These are phyloP conservation scores for Athelia psychrophila DNA, from an alignment of 1,284 basidiomycete species.

Conservation along the genomic window DNA sequence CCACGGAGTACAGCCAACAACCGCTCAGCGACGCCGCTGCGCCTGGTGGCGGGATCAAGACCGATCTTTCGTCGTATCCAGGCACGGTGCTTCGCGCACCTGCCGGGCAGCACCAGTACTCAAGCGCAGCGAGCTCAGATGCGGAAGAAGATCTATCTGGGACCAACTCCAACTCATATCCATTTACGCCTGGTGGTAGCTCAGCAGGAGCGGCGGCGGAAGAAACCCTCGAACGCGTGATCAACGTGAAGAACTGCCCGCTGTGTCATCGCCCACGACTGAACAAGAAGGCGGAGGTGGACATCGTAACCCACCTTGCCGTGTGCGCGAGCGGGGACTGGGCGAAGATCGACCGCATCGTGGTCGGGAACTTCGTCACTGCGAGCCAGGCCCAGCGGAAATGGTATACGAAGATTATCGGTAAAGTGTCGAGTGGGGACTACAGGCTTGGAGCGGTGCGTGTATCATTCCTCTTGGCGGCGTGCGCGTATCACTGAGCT, in stretches of 20 bases:
- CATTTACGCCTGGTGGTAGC: slow-evolving; percentile 12
- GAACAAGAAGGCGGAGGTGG: slow-evolving; percentile 84
- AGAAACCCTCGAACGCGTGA: slow-evolving; percentile 77
- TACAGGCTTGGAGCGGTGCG: slow-evolving; percentile 88
- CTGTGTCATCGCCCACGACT: slow-evolving; percentile 88
- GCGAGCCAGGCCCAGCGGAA: slow-evolving; percentile 95
- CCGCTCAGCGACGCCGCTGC: too few relatives aligned
- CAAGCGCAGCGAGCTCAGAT: slow-evolving; percentile 23
- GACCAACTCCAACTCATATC: slow-evolving; percentile 24
- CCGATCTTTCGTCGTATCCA: slow-evolving; percentile 29
- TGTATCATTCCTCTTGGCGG: slow-evolving; percentile 16
- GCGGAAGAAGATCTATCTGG: too few relatives aligned
- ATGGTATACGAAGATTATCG: slow-evolving; percentile 90
- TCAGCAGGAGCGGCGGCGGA: slow-evolving; percentile 23
- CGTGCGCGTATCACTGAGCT: background rate
- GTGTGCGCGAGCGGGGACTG: slow-evolving; percentile 94
- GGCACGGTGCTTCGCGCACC: background rate
- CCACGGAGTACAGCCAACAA: too few relatives aligned
- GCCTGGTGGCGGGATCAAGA: slow-evolving; percentile 45
- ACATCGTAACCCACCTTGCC: slow-evolving; percentile 91
- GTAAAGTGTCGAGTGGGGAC: slow-evolving; percentile 81
- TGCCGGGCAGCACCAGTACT: slow-evolving; percentile 38
- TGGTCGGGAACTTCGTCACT: slow-evolving; percentile 93
- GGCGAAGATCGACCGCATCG: slow-evolving; percentile 83
- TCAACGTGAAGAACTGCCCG: slow-evolving; percentile 94